phyloP scores from a whole-genome alignment of 257 asterid genomes.

The Lithospermum erythrorhizon region DNA sequence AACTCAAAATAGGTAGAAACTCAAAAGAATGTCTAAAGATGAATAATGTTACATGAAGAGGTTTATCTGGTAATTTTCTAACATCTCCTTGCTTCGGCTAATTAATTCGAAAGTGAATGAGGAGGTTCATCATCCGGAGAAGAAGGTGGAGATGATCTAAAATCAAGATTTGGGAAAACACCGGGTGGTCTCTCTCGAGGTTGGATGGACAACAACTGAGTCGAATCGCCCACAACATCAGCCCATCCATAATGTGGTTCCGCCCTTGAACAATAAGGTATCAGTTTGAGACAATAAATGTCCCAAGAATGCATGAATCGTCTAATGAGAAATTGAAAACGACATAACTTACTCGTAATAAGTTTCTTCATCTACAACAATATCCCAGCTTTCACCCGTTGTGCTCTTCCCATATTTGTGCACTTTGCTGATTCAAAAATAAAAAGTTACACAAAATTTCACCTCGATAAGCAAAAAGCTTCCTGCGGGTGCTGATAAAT shows the following conservation, averaged over 20 bases:
- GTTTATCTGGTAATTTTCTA: constrained; percentile 11
- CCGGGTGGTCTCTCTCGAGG: constrained; percentile 92
- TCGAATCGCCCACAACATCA: constrained; percentile 95
- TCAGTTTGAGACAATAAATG: background rate
- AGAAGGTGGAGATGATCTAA: constrained; percentile 40
- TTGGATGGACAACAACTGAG: constrained; percentile 68
- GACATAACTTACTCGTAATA: constrained; percentile 60
- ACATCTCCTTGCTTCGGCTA: background rate
- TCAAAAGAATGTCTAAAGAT: constrained; percentile 48
- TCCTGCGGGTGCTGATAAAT: too few relatives aligned
- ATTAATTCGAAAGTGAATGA: constrained; percentile 19
- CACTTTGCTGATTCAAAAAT: constrained; percentile 61
- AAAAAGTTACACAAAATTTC: background rate
- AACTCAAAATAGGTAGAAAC: background rate
- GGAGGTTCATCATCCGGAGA: constrained; percentile 33
- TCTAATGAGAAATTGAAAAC: background rate
- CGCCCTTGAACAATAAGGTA: constrained; percentile 42
- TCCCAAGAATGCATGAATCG: too few relatives aligned
- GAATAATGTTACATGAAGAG: constrained; percentile 21
- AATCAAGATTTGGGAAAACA: constrained; percentile 70
- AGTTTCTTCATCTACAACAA: constrained; percentile 90
- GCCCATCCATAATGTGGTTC: constrained; percentile 99
- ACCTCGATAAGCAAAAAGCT: too few relatives aligned
- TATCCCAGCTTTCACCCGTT: constrained; percentile 99
- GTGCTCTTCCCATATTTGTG: constrained; percentile 97